These are phyloP conservation scores for Mortierella hygrophila DNA, from an alignment of 192 early-diverging fungal genomes.

Conservation along the genomic window DNA sequence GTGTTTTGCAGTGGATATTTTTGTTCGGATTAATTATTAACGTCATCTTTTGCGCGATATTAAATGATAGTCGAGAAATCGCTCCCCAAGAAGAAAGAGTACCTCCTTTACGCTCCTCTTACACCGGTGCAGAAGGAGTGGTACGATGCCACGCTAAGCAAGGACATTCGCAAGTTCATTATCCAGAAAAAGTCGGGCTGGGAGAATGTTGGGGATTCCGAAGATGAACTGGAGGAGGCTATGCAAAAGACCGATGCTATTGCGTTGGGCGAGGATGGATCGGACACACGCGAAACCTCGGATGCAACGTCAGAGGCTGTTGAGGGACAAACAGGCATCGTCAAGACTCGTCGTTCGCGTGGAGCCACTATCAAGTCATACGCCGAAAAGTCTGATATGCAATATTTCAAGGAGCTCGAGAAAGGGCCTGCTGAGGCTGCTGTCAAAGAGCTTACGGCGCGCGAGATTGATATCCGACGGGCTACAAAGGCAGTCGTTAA, in stretches of 20 bases:
- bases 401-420: slow-evolving; percentile 63
- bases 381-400: slow-evolving; percentile 53
- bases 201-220: slow-evolving; percentile 9
- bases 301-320: background rate
- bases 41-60: background rate
- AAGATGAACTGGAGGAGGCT: background rate
- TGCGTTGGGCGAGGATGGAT: background rate
- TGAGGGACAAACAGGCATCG: slow-evolving; percentile 1
- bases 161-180: slow-evolving; percentile 74
- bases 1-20: background rate
- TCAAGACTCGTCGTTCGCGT: slow-evolving; percentile 12
- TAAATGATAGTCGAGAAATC: slow-evolving; percentile 80
- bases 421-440: slow-evolving; percentile 20
- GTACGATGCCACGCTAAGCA: slow-evolving; percentile 75
- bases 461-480: slow-evolving; percentile 29
- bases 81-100: slow-evolving; percentile 93
- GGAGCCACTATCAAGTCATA: slow-evolving; percentile 27
- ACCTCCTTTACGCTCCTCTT: slow-evolving; percentile 83
- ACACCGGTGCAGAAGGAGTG: slow-evolving; percentile 77
- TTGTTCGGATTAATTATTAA: background rate
- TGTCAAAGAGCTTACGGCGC: slow-evolving; percentile 21
- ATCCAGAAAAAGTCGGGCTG: slow-evolving; percentile 58
- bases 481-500: slow-evolving; percentile 67
- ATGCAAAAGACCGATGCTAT: background rate
- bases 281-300: background rate